Evolutionary conservation across 805 yeast species (phyloP).

Genomic region (Ogataea pini): DNA sequence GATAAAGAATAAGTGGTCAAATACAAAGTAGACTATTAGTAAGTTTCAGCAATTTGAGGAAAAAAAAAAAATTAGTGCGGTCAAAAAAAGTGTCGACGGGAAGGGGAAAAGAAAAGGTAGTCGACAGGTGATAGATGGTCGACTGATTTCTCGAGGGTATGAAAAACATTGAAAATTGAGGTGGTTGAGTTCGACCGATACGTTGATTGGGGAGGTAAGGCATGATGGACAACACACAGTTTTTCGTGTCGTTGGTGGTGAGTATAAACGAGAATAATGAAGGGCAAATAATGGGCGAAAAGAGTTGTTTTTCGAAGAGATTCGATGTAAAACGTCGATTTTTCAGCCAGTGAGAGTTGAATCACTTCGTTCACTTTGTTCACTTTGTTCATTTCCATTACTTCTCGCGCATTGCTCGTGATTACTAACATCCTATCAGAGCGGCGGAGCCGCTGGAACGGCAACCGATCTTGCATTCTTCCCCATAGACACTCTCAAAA

Average conservation of each 20-base stretch:
- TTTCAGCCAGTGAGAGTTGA: not conserved
- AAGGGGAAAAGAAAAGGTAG: no score
- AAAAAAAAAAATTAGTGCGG: not conserved
- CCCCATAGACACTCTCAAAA: constrained; percentile 94
- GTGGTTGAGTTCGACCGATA: no score
- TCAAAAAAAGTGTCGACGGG: not conserved
- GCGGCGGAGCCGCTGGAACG: constrained; percentile 97
- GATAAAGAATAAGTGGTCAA: no score
- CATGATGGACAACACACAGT: not conserved
- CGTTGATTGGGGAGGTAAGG: not conserved
- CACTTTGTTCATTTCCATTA: no score
- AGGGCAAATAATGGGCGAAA: not conserved
- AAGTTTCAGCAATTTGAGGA: not conserved
- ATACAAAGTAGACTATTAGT: not conserved
- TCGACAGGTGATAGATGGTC: no score
- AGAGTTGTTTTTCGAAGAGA: no score
- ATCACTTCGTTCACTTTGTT: no score
- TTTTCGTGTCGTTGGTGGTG: not conserved
- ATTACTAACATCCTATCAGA: constrained; percentile 32
- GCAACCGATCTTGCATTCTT: constrained; percentile 92
- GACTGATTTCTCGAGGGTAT: no score
- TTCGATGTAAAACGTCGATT: no score
- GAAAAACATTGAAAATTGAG: no score
- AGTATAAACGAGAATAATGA: not conserved
- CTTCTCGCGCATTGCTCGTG: not conserved